Evolutionary conservation across 768 basidiomycete species (phyloP).

Genomic region (Trametes cinnabarina): DNA sequence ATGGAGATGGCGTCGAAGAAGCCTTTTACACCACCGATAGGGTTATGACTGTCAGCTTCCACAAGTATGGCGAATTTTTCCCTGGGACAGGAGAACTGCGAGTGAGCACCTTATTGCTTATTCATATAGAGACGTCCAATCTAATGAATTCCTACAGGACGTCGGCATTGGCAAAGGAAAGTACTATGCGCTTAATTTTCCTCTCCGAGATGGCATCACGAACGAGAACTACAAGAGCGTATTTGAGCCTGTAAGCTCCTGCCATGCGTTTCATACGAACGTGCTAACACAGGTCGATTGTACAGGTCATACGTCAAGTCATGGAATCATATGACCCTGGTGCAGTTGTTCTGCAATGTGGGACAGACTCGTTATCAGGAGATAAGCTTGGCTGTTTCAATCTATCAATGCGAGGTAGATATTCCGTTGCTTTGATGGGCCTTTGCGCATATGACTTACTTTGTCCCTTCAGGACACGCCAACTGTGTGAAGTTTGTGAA

Average conservation of each 20-base stretch:
- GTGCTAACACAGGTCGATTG: background rate
- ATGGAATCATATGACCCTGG: slow-evolving; percentile 95
- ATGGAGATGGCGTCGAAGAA: slow-evolving; percentile 98
- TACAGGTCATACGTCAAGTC: slow-evolving; percentile 85
- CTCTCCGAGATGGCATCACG: slow-evolving; percentile 89
- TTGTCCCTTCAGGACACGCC: slow-evolving; percentile 68
- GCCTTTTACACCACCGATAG: slow-evolving; percentile 99
- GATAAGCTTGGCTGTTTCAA: slow-evolving; percentile 97
- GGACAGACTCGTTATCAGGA: slow-evolving; percentile 93
- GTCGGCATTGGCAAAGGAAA: slow-evolving; percentile 93
- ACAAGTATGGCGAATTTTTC: slow-evolving; percentile 99
- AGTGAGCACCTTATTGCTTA: slow-evolving; percentile 41
- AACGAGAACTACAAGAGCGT: slow-evolving; percentile 94
- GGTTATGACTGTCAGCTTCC: slow-evolving; percentile 98
- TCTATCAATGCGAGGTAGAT: slow-evolving; percentile 85
- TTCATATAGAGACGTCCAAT: background rate
- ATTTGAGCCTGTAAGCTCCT: slow-evolving; percentile 80
- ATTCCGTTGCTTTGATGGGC: background rate
- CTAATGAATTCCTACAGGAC: slow-evolving; percentile 50
- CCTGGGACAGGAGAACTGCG: slow-evolving; percentile 97
- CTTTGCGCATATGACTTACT: background rate
- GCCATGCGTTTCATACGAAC: background rate
- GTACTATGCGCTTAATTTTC: slow-evolving; percentile 92
- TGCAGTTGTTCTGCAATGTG: slow-evolving; percentile 95
- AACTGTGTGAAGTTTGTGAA: slow-evolving; percentile 98